Conservation (phyloP, 768 basidiomycete genomes). For the Grammothele lineata region DNA sequence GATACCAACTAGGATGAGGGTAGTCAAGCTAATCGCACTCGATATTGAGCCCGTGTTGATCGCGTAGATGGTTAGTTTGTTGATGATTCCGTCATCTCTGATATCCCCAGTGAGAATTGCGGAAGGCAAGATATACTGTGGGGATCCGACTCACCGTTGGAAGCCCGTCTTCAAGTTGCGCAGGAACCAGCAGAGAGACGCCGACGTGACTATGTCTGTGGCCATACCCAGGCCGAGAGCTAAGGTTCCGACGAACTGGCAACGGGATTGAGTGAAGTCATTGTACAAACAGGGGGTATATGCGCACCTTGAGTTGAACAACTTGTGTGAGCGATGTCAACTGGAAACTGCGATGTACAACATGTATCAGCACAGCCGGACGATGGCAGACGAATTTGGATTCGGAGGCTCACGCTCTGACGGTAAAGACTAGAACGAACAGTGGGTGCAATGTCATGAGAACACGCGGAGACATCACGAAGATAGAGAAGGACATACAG, state of each 20-base stretch:
- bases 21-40: conserved; percentile 44
- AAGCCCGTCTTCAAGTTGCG: conserved; percentile 49
- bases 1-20: conserved; percentile 49
- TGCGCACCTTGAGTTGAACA: conserved; percentile 32
- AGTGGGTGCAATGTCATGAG: no score
- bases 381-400: no score
- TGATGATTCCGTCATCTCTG: conserved; percentile 55
- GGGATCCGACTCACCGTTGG: conserved; percentile 27
- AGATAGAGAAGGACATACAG: background rate
- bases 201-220: conserved; percentile 50
- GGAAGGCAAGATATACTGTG: no score
- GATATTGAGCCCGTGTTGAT: conserved; percentile 61
- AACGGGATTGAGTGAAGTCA: background rate
- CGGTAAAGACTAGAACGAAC: conserved; percentile 35
- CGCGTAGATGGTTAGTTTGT: conserved; percentile 51
- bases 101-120: no score
- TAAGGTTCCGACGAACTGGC: conserved; percentile 38
- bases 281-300: background rate
- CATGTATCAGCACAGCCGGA: background rate
- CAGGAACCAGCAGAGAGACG: conserved; percentile 50
- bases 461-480: background rate
- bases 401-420: conserved; percentile 43
- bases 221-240: conserved; percentile 45
- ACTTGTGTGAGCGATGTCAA: conserved; percentile 38
- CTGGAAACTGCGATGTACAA: conserved; percentile 6